phyloP scores from a whole-genome alignment of 1,284 basidiomycete genomes.

The Afroboletus lepidellus region DNA sequence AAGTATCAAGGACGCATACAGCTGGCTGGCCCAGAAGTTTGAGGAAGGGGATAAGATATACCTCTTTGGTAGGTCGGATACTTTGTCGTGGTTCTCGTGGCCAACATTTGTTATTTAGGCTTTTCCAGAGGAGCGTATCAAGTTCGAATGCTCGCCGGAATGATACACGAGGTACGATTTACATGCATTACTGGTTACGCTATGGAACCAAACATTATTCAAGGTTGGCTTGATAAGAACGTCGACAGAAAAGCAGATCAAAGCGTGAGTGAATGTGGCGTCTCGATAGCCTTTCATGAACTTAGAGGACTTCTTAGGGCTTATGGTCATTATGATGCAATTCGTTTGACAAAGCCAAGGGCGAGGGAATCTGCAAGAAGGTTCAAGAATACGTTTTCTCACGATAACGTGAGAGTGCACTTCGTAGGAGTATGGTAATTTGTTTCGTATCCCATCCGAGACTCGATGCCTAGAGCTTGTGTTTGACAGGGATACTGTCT shows the following conservation, averaged over 20 bases:
- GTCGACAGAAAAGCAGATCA: constrained; percentile 19
- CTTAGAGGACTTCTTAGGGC: no score
- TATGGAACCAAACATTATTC: background rate
- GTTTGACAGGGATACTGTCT: constrained; percentile 14
- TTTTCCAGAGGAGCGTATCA: constrained; percentile 33
- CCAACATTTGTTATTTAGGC: background rate
- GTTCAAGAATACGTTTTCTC: constrained; percentile 5
- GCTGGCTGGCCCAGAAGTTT: constrained; percentile 6
- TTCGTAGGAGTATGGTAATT: constrained; percentile 9
- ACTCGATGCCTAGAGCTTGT: no score
- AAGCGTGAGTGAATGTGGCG: constrained; percentile 7
- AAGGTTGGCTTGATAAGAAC: constrained; percentile 36
- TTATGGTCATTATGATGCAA: background rate
- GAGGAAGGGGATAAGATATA: constrained; percentile 12
- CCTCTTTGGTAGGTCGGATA: no score
- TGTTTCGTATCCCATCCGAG: no score
- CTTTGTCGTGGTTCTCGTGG: no score
- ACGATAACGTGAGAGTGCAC: constrained; percentile 2
- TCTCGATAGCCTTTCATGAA: no score
- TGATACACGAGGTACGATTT: constrained; percentile 7
- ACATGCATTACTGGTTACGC: background rate
- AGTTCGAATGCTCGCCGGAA: constrained; percentile 26
- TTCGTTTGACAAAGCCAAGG: constrained; percentile 3
- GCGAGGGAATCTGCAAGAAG: no score
- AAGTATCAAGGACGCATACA: constrained; percentile 7